Evolutionary conservation across 2,329 filamentous ascomycete species (phyloP).

Genomic region (Fusarium stilboides): DNA sequence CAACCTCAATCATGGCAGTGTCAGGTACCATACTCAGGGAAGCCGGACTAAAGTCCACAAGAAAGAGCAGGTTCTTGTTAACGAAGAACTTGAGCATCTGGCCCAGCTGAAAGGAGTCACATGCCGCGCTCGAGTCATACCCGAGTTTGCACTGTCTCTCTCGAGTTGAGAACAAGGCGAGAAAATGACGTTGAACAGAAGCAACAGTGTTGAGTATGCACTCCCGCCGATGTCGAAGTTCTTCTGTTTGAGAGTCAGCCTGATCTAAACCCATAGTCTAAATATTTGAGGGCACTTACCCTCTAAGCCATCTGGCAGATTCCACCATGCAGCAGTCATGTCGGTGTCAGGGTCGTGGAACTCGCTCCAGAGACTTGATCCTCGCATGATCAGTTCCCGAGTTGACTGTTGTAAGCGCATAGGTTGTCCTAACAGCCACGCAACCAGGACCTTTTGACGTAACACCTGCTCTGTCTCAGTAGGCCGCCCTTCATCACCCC

Average conservation of each 20-base stretch:
- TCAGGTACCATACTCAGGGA: slow-evolving; percentile 63
- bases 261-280: background rate
- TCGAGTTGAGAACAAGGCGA: slow-evolving; percentile 77
- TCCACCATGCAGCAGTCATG: slow-evolving; percentile 75
- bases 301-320: slow-evolving; percentile 78
- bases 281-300: slow-evolving; percentile 57
- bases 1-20: slow-evolving; percentile 72
- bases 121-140: slow-evolving; percentile 80
- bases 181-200: slow-evolving; percentile 78
- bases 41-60: slow-evolving; percentile 69
- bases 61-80: slow-evolving; percentile 71
- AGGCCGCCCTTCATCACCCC: slow-evolving; percentile 56
- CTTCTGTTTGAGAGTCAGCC: slow-evolving; percentile 61
- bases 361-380: slow-evolving; percentile 71
- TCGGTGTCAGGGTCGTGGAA: slow-evolving; percentile 54
- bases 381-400: slow-evolving; percentile 75
- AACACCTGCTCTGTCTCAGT: slow-evolving; percentile 73
- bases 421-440: slow-evolving; percentile 75
- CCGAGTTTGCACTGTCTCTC: slow-evolving; percentile 78
- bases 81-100: slow-evolving; percentile 82
- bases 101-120: slow-evolving; percentile 84
- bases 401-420: slow-evolving; percentile 73
- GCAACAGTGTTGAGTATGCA: slow-evolving; percentile 78
- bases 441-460: slow-evolving; percentile 78
- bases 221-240: slow-evolving; percentile 76